phyloP scores from a whole-genome alignment of 2,329 filamentous ascomycete genomes.

The Aspergillus hortae region DNA sequence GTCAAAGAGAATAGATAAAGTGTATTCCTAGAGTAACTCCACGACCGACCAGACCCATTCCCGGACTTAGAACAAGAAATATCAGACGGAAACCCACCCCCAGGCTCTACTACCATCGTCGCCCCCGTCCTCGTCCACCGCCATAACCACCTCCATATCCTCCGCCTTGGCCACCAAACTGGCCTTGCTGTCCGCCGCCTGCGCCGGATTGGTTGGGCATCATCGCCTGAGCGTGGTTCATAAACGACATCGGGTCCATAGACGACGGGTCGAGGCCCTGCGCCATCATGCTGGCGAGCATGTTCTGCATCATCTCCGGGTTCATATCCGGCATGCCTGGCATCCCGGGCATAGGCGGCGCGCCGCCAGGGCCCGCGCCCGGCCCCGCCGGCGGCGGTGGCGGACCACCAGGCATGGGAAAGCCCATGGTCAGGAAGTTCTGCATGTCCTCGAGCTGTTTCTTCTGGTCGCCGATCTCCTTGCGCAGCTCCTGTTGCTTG shows the following conservation, averaged over 20 bases:
- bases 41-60: too few species aligned
- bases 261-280: conserved; percentile 52
- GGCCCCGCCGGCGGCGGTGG: conserved; percentile 26
- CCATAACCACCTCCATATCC: conserved; percentile 41
- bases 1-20: too few species aligned
- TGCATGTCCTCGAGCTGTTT: conserved; percentile 61
- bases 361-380: conserved; percentile 23
- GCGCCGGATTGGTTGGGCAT: conserved; percentile 43
- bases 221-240: conserved; percentile 52
- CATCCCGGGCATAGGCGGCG: conserved; percentile 33
- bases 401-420: conserved; percentile 41
- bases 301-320: conserved; percentile 57
- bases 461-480: conserved; percentile 78
- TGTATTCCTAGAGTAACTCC: too few species aligned
- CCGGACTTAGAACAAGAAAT: too few species aligned
- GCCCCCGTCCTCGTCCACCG: conserved; percentile 37
- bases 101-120: conserved; percentile 32
- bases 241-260: conserved; percentile 54
- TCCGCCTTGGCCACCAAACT: conserved; percentile 35
- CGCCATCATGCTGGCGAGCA: conserved; percentile 54
- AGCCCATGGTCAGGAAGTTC: conserved; percentile 52
- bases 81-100: too few species aligned
- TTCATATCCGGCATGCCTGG: conserved; percentile 50
- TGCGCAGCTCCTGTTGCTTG: conserved; percentile 76
- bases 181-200: conserved; percentile 32